These are phyloP conservation scores for Przewalskia tangutica DNA, from an alignment of 257 asterid species.

Conservation along the genomic window DNA sequence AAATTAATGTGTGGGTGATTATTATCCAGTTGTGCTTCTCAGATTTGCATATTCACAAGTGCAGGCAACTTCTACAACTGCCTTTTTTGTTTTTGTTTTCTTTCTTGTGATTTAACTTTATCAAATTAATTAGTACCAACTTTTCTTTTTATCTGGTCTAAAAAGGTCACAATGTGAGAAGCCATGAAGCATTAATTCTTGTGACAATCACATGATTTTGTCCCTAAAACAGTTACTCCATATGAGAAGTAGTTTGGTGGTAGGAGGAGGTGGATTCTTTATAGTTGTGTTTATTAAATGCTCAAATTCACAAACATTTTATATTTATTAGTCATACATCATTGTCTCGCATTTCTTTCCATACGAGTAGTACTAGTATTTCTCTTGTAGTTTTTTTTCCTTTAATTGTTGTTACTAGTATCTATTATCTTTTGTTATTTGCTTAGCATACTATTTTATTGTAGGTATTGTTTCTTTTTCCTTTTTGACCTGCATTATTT, in stretches of 20 bases:
- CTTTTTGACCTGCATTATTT: too few species aligned
- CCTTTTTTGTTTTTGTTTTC: neutral
- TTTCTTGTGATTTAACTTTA: constrained; percentile 1
- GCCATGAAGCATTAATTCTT: constrained; percentile 5
- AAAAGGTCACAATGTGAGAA: neutral
- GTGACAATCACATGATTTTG: constrained; percentile 5
- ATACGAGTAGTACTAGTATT: too few species aligned
- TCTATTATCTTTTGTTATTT: too few species aligned
- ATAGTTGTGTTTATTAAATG: neutral
- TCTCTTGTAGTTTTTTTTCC: neutral
- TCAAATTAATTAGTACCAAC: neutral
- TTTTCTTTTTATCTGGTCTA: neutral
- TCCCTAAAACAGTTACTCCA: neutral
- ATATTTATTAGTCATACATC: neutral
- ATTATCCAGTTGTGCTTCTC: too few species aligned
- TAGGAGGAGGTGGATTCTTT: neutral
- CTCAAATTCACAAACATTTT: neutral
- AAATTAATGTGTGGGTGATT: neutral
- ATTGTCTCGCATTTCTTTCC: too few species aligned
- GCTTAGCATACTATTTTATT: too few species aligned
- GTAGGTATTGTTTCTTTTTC: too few species aligned
- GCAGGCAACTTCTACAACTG: neutral
- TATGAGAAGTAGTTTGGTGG: neutral
- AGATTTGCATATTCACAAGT: neutral
- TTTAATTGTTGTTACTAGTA: too few species aligned